Conservation (phyloP, 176 grass and related monocot species). For the Otatea glauca region DNA sequence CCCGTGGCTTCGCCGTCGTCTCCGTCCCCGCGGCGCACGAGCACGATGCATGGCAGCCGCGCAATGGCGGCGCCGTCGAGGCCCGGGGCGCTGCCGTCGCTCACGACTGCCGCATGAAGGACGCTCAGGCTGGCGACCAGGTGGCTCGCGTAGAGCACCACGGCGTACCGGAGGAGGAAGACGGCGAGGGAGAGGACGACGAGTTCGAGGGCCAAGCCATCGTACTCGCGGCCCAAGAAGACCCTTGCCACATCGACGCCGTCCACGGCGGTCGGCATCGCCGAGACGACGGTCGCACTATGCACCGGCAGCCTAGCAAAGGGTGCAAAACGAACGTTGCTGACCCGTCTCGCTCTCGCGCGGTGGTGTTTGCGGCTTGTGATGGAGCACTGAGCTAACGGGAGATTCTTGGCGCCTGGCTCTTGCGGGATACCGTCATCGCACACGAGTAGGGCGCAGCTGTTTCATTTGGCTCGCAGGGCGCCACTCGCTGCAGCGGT, state of each 20-base stretch:
- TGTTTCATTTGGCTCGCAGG: not conserved
- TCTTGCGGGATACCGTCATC: not conserved
- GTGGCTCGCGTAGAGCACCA: conserved; percentile 41
- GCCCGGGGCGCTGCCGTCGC: not conserved
- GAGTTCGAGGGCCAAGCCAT: conserved; percentile 33
- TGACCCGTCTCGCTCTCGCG: not conserved
- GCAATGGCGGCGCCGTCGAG: conserved; percentile 25
- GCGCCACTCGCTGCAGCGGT: not conserved
- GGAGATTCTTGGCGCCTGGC: not conserved
- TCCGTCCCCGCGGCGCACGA: not conserved
- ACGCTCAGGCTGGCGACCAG: conserved; percentile 30
- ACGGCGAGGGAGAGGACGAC: conserved; percentile 31
- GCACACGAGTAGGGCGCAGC: not conserved
- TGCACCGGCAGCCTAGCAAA: not conserved
- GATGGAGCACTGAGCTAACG: not conserved
- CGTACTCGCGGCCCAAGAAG: conserved; percentile 5
- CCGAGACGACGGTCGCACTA: not conserved
- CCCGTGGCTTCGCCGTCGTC: not conserved
- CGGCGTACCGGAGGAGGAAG: conserved; percentile 41
- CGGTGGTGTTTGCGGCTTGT: not conserved
- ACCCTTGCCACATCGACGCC: not conserved
- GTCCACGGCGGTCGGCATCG: not conserved
- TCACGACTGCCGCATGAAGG: not conserved
- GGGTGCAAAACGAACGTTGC: not conserved
- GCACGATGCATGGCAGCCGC: conserved; percentile 36